phyloP scores from a whole-genome alignment of 768 basidiomycete species.

The Cyclocybe aegerita region DNA sequence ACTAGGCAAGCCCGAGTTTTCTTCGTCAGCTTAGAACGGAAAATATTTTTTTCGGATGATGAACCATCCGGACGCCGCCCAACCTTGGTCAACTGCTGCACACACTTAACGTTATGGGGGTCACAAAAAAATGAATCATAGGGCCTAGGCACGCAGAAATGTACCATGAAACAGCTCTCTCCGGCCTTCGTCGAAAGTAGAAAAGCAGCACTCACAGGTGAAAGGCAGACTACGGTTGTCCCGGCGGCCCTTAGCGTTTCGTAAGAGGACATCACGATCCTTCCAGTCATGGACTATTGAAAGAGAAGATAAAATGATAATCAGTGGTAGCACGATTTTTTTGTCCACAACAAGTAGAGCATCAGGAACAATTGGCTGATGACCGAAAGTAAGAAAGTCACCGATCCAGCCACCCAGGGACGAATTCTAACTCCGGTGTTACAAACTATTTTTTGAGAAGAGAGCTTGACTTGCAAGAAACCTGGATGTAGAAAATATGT shows the following conservation, averaged over 20 bases:
- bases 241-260: constrained; percentile 61
- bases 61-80: no score
- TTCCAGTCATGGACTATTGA: constrained; percentile 55
- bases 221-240: constrained; percentile 58
- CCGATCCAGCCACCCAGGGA: no score
- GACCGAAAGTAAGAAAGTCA: no score
- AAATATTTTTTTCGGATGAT: background rate
- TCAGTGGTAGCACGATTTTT: background rate
- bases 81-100: no score
- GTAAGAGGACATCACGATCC: constrained; percentile 64
- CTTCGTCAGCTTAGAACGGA: background rate
- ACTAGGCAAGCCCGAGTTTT: constrained; percentile 28
- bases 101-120: no score
- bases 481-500: no score
- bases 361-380: no score
- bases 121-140: background rate
- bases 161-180: background rate
- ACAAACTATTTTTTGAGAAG: no score
- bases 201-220: constrained; percentile 42
- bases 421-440: no score
- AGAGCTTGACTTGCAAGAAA: no score
- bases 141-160: background rate
- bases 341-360: no score
- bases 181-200: background rate
- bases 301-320: background rate